Evolutionary conservation across 352 stramenopile genomes (phyloP).

Genomic region (Phytopythium chamaehyphon): DNA sequence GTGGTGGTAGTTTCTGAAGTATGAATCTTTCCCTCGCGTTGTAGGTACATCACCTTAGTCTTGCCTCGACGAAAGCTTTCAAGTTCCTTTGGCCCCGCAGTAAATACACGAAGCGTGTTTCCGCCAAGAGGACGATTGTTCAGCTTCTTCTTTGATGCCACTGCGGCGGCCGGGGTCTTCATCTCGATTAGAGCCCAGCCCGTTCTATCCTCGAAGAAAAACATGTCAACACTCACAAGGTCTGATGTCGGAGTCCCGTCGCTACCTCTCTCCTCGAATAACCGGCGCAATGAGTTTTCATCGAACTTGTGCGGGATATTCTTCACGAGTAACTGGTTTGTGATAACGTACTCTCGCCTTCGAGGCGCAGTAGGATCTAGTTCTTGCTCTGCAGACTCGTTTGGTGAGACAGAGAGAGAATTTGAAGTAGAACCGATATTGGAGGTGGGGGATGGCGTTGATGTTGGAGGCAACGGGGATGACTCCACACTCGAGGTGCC

Average conservation of each 20-base stretch:
- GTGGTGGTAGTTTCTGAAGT: not conserved
- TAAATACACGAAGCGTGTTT: slow-evolving; percentile 52
- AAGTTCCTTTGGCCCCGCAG: slow-evolving; percentile 48
- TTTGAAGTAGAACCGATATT: not conserved
- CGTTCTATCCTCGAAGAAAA: slow-evolving; percentile 61
- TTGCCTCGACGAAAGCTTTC: slow-evolving; percentile 62
- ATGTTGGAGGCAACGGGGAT: not conserved
- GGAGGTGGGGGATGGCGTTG: slow-evolving; percentile 2
- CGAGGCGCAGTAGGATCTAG: not conserved
- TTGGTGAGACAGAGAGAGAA: slow-evolving; percentile 5
- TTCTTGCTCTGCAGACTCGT: not conserved
- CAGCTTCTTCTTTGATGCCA: slow-evolving; percentile 48
- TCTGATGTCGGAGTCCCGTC: slow-evolving; percentile 7
- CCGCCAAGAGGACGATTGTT: slow-evolving; percentile 49
- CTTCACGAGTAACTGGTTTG: slow-evolving; percentile 68
- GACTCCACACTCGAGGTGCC: slow-evolving; percentile 5
- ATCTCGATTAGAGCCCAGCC: slow-evolving; percentile 79
- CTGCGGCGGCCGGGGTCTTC: slow-evolving; percentile 34
- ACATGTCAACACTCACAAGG: slow-evolving; percentile 52
- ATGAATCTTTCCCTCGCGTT: slow-evolving; percentile 15
- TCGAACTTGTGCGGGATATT: slow-evolving; percentile 52
- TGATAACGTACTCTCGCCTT: slow-evolving; percentile 19
- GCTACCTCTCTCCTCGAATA: slow-evolving; percentile 44
- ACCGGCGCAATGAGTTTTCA: slow-evolving; percentile 25
- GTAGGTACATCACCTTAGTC: slow-evolving; percentile 29